Base-by-base conservation (phyloP, 192 early-diverging fungal genomes). In the Backusella macrospora region DNA sequence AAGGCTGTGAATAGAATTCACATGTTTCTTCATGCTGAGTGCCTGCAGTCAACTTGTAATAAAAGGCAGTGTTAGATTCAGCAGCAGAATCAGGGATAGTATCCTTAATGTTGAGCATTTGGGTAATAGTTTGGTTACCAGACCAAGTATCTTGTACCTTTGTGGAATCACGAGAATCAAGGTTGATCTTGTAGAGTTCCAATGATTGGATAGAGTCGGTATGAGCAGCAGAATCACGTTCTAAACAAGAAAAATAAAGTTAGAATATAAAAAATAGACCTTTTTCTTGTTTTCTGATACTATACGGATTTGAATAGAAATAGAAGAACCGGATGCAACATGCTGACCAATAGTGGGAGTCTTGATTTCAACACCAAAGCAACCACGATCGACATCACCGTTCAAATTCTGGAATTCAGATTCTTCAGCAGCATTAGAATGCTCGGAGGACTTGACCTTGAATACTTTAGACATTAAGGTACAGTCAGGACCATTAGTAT, bases 401-500 rank as follows among this genome's bases (percentile, higher is more conserved):
- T 75, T 74, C n/a, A 75, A 65, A 52, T 37, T 63, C 21, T 62
- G 29, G 15, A 55, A 70, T 38, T 67, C 52, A 47, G 46, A 43
- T 18, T 62, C 65, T n/a, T 70, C 77, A 66, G 45, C 65, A 42
- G 48, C 71, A n/a, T 79, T 79, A 48, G 29, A 72, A 55, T 79
- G 78, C 26, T 42, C 47, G 16, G 42, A 52, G 15, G 59, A 49
- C 8, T 43, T 23, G 37, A 75, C 78, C 45, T 71, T 71, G 70
- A 79, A 79, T 5, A 79, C 78, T 73, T 79, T 79, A 73, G 70
- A 72, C 78, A 79, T 79, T 34, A 75, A 68, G 14, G 73, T 75
- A 71, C 78, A 79, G 39, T 79, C 78, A 42, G 78, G 78, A 43
- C 78, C 78, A 10, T 29, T 38, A 16, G 63, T 42, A 44, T 76